Evolutionary conservation across 1,284 basidiomycete genomes (phyloP).

Genomic region (Porodaedalea pini): DNA sequence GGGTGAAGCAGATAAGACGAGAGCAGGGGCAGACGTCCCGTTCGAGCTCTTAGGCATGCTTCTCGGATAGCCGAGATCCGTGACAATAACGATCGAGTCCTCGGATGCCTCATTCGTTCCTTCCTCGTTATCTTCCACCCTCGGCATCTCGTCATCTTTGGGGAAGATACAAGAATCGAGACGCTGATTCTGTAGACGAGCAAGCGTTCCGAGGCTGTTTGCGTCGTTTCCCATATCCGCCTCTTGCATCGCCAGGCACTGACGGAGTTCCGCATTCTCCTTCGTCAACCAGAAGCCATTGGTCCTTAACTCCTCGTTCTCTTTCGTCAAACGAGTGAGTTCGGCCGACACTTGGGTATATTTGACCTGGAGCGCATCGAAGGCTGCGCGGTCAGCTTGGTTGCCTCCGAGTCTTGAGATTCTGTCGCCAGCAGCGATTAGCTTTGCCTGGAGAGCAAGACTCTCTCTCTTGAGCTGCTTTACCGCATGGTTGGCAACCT

Average conservation of each 20-base stretch:
- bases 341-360: background rate
- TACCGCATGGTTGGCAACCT: background rate
- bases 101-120: conserved; percentile 1
- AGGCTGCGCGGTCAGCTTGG: background rate
- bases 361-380: background rate
- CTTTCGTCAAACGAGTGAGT: background rate
- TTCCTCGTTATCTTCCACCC: background rate
- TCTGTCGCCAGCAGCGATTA: background rate
- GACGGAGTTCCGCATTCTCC: background rate
- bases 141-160: conserved; percentile 2
- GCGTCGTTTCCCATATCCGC: background rate
- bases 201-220: conserved; percentile 1
- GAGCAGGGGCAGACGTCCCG: background rate
- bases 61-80: background rate
- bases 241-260: background rate
- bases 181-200: conserved; percentile 13
- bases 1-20: background rate
- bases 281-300: background rate
- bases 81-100: conserved; percentile 17
- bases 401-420: background rate
- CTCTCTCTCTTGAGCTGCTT: conserved; percentile 1
- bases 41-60: background rate
- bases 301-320: background rate
- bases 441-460: background rate
- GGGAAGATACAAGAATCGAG: conserved; percentile 16